Base-by-base conservation (phyloP, 352 stramenopile genomes). In the Saprolegnia parasitica region DNA sequence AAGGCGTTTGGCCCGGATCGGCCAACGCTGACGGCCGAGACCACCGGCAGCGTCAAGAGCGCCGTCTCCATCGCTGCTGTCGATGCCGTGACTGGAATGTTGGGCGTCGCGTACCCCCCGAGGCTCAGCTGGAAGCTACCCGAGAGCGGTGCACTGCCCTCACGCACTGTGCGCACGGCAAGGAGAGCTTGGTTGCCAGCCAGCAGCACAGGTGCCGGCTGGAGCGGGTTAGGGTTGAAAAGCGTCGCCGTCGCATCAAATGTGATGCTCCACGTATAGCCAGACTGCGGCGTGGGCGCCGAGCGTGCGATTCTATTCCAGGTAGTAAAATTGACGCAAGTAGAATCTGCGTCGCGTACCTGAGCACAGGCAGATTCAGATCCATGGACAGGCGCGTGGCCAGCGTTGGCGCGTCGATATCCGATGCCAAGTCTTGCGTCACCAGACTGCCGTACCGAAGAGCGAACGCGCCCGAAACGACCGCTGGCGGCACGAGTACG, bases 251-350 rank as follows among this genome's bases (percentile, higher is more conserved):
- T 90, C 13, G 83, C 83, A 4, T 73, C 74, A 52, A 91, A 95
- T 10, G 87, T 95, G 49, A 95, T 78, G 55, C 74, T 88, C 87
- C 87, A 95, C 11, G 80, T 81, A 56, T 88, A 91, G 0, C 75
- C 79, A 6, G 71, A 65, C 74, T 92, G 81, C 2, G 61, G 23
- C 1, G 40, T 84, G 16, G 78, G 72, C 9, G 67, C 29, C 0
- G 76, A 81, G 3, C 85, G 77, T 2, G 74, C 83, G 26, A 95
- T 56, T 21, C 83, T 70, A 46, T n/a, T n/a, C n/a, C n/a, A n/a
- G n/a, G n/a, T n/a, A n/a, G n/a, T n/a, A n/a, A n/a, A n/a, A n/a
- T n/a, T n/a, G n/a, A n/a, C n/a, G n/a, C n/a, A n/a, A n/a, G n/a
- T n/a, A n/a, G n/a, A 65, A 0, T 21, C 24, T 67, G 23, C 23